Evolutionary conservation across 1,139 yeast genomes (phyloP).

Genomic region (Chernovozyma sophiae-reginae): DNA sequence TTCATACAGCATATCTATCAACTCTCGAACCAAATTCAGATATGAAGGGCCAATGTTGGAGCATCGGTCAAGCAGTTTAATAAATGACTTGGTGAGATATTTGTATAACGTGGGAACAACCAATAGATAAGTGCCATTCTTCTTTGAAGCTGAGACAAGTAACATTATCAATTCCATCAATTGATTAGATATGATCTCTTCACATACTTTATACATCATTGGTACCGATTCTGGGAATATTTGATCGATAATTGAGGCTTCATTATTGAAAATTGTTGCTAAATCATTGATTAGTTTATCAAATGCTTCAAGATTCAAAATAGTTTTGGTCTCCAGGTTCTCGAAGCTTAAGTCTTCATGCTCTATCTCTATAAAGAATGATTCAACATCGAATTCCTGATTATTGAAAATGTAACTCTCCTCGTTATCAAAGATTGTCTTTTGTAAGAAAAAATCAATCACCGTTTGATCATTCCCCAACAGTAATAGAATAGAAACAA

Average conservation of each 20-base stretch:
- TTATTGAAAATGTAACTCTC: constrained; percentile 26
- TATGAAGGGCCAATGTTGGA: constrained; percentile 34
- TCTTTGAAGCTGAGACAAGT: constrained; percentile 27
- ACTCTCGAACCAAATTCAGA: constrained; percentile 27
- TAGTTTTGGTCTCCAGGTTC: not conserved
- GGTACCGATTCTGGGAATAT: constrained; percentile 41
- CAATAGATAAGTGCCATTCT: constrained; percentile 21
- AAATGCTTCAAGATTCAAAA: constrained; percentile 15
- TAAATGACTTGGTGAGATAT: constrained; percentile 21
- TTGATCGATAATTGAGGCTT: constrained; percentile 32
- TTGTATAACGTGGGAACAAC: constrained; percentile 33
- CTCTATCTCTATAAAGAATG: constrained; percentile 15
- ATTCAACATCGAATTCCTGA: constrained; percentile 19
- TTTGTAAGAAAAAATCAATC: constrained; percentile 44
- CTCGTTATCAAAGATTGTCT: constrained; percentile 39
- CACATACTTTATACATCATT: constrained; percentile 47
- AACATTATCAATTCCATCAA: constrained; percentile 32
- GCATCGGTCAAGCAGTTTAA: constrained; percentile 23
- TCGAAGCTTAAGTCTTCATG: constrained; percentile 4
- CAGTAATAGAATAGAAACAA: constrained; percentile 33
- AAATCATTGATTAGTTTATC: constrained; percentile 23
- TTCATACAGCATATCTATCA: constrained; percentile 48
- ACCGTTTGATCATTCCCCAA: constrained; percentile 42
- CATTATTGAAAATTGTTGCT: constrained; percentile 32
- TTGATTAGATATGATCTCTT: constrained; percentile 42